Conservation (phyloP, 192 early-diverging fungal genomes). For the Radiomyces spectabilis region DNA sequence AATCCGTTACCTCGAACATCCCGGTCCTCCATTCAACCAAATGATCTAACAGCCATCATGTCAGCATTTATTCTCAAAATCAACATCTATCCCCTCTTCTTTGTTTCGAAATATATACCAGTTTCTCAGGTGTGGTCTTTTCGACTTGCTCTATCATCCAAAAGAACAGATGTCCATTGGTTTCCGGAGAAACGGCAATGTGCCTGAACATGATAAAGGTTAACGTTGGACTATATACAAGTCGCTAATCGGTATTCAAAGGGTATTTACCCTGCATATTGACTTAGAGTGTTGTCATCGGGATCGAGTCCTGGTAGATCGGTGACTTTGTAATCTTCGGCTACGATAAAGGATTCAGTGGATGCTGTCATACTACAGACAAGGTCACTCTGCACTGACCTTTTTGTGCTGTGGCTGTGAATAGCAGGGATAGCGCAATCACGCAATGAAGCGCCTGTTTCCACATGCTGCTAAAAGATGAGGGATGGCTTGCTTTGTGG, state of each 20-base stretch:
- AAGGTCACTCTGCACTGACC: no score
- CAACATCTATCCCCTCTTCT: background rate
- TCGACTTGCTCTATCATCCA: conserved; percentile 35
- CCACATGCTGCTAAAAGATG: no score
- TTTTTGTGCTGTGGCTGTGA: no score
- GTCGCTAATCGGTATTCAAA: no score
- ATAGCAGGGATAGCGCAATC: no score
- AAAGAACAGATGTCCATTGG: conserved; percentile 39
- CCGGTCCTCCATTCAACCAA: conserved; percentile 59
- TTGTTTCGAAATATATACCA: conserved; percentile 25
- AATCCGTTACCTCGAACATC: conserved; percentile 13
- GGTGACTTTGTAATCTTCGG: conserved; percentile 31
- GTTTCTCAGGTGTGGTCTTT: conserved; percentile 19
- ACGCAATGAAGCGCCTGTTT: no score
- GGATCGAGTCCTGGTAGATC: conserved; percentile 27
- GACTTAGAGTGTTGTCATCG: conserved; percentile 14
- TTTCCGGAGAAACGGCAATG: conserved; percentile 26
- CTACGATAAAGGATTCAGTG: conserved; percentile 3
- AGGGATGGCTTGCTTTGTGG: no score
- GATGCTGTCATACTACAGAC: no score
- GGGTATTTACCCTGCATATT: conserved; percentile 40
- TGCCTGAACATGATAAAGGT: conserved; percentile 19
- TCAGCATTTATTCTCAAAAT: no score
- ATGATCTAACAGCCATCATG: conserved; percentile 51
- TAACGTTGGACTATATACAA: background rate